Evolutionary conservation across 2,329 filamentous ascomycete species (phyloP).

Genomic region (Neonectria punicea): DNA sequence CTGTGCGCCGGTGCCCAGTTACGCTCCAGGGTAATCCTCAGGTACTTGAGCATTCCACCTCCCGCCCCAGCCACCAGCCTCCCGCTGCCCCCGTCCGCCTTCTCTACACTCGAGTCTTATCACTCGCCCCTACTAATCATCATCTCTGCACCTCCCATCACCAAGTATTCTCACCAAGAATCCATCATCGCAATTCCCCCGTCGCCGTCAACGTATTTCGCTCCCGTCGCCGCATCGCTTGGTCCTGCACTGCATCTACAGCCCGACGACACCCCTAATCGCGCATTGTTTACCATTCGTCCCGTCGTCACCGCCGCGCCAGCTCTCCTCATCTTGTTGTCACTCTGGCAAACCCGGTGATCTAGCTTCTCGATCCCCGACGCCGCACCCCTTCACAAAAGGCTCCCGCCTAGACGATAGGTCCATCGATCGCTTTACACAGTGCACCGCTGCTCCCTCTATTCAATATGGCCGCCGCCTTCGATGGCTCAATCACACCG

Average conservation of each 20-base stretch:
- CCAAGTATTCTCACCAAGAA: conserved; percentile 37
- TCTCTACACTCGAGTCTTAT: conserved; percentile 32
- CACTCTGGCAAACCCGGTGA: conserved; percentile 37
- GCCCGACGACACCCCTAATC: conserved; percentile 8
- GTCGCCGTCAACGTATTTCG: conserved; percentile 17
- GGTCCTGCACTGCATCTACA: background rate
- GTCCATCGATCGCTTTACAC: conserved; percentile 15
- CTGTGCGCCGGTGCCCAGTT: conserved; percentile 23
- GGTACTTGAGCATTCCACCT: conserved; percentile 21
- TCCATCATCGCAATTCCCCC: conserved; percentile 31
- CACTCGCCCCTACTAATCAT: conserved; percentile 37
- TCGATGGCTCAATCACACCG: conserved; percentile 62
- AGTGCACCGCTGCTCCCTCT: conserved; percentile 26
- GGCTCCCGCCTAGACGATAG: conserved; percentile 15
- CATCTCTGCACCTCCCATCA: conserved; percentile 41
- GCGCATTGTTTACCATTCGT: conserved; percentile 19
- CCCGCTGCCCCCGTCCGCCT: conserved; percentile 33
- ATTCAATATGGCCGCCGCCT: conserved; percentile 44
- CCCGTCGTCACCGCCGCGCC: conserved; percentile 11
- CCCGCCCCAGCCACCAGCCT: conserved; percentile 42
- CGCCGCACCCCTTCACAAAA: conserved; percentile 19
- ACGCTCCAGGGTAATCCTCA: conserved; percentile 40
- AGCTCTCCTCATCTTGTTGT: conserved; percentile 24
- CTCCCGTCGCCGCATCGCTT: background rate
- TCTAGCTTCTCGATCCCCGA: conserved; percentile 29